phyloP scores from a whole-genome alignment of 2,329 filamentous ascomycete genomes.

The Cucurbitaria berberidis region DNA sequence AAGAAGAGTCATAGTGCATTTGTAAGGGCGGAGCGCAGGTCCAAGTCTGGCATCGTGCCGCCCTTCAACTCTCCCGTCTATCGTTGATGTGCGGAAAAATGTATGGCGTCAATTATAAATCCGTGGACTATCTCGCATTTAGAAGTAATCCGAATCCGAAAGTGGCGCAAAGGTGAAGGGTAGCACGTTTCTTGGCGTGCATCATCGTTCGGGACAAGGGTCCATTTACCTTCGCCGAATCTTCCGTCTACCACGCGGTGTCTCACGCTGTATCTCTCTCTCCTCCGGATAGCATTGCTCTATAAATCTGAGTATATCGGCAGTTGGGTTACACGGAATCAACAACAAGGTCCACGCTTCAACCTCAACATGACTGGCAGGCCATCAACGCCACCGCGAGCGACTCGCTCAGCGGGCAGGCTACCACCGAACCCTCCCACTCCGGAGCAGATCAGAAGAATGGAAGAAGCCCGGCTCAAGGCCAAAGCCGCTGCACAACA shows the following conservation, averaged over 20 bases:
- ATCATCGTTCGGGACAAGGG: conserved; percentile 38
- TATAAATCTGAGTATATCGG: neutral
- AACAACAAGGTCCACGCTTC: neutral
- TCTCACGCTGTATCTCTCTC: neutral
- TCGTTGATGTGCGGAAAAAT: neutral
- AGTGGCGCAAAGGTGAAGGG: neutral
- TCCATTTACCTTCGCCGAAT: conserved; percentile 15
- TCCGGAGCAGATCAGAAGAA: conserved; percentile 65
- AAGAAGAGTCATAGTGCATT: conserved; percentile 44
- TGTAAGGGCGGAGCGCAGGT: conserved; percentile 35
- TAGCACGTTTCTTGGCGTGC: conserved; percentile 34
- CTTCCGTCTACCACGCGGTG: conserved; percentile 22
- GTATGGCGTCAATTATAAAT: conserved; percentile 1
- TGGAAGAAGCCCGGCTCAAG: conserved; percentile 83
- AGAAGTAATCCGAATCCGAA: neutral
- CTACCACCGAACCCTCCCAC: conserved; percentile 59
- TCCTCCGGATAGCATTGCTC: neutral
- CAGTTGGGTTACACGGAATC: neutral
- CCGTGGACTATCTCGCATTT: neutral
- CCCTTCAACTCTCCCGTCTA: conserved; percentile 17
- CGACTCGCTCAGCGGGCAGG: conserved; percentile 46
- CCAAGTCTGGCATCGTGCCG: conserved; percentile 13
- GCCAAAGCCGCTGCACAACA: conserved; percentile 79
- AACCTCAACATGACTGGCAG: conserved; percentile 45
- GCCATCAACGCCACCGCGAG: conserved; percentile 57